Conservation (phyloP, 176 grass and related monocot genomes). For the Dactylis glomerata region DNA sequence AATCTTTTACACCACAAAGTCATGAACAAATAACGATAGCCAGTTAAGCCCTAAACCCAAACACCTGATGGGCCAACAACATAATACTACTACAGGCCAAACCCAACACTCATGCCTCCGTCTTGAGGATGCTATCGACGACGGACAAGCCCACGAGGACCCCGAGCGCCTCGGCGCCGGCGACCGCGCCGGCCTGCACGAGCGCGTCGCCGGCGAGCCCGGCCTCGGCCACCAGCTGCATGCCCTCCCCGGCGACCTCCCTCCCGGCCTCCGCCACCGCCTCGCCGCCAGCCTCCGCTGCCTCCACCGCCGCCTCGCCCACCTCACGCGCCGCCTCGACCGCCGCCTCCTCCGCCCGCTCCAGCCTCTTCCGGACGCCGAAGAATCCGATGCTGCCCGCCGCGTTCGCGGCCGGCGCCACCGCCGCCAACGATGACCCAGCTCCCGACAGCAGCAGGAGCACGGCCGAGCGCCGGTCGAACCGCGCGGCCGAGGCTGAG, state of each 20-base stretch:
- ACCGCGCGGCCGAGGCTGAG: constrained; percentile 7
- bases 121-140: constrained; percentile 72
- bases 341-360: constrained; percentile 55
- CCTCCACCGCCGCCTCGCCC: constrained; percentile 56
- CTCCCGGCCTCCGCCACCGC: constrained; percentile 34
- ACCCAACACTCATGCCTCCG: constrained; percentile 17
- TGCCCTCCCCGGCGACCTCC: constrained; percentile 38
- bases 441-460: constrained; percentile 53
- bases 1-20: not conserved
- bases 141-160: constrained; percentile 71
- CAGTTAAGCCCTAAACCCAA: constrained; percentile 2
- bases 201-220: constrained; percentile 62
- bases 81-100: not conserved
- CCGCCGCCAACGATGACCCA: not conserved
- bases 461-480: constrained; percentile 49
- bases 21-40: not conserved
- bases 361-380: constrained; percentile 78
- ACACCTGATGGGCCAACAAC: not conserved
- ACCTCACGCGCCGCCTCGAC: constrained; percentile 46
- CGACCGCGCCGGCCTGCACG: constrained; percentile 74
- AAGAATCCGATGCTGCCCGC: constrained; percentile 66
- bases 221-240: constrained; percentile 36
- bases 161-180: constrained; percentile 71
- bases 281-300: constrained; percentile 43
- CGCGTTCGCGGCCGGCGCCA: constrained; percentile 31